Evolutionary conservation across 495 filamentous ascomycete species (phyloP).

Genomic region (Penicillium ucsense): DNA sequence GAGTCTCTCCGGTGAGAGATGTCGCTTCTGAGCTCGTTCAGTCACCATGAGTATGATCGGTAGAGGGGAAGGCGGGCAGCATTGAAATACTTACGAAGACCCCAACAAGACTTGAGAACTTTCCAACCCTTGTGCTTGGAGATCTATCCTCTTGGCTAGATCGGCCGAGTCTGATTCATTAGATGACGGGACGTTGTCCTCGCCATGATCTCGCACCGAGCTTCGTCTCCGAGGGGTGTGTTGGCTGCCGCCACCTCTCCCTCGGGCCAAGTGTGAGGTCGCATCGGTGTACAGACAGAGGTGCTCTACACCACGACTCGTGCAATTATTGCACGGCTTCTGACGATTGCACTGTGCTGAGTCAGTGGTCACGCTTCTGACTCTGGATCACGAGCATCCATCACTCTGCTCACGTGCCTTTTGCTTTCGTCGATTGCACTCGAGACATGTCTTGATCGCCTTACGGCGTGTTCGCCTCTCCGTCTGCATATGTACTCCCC

Average conservation of each 20-base stretch:
- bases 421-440: slow-evolving; percentile 16
- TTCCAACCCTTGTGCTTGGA: neutral
- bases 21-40: too few species aligned
- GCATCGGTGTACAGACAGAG: slow-evolving; percentile 9
- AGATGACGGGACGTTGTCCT: neutral
- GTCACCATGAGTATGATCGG: too few species aligned
- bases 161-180: slow-evolving; percentile 9
- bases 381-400: too few species aligned
- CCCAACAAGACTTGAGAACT: neutral
- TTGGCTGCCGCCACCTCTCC: slow-evolving; percentile 1
- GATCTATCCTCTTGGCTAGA: neutral
- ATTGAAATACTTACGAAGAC: too few species aligned
- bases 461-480: slow-evolving; percentile 9
- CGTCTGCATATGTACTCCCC: neutral
- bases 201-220: neutral
- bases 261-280: neutral
- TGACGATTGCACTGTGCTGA: slow-evolving; percentile 9
- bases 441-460: slow-evolving; percentile 13
- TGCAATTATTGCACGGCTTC: slow-evolving; percentile 14
- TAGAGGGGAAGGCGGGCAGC: too few species aligned
- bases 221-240: neutral
- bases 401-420: slow-evolving; percentile 2
- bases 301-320: slow-evolving; percentile 7
- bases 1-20: neutral
- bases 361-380: neutral